Base-by-base conservation (phyloP, 768 basidiomycete species). In the Boletus coccyginus region DNA sequence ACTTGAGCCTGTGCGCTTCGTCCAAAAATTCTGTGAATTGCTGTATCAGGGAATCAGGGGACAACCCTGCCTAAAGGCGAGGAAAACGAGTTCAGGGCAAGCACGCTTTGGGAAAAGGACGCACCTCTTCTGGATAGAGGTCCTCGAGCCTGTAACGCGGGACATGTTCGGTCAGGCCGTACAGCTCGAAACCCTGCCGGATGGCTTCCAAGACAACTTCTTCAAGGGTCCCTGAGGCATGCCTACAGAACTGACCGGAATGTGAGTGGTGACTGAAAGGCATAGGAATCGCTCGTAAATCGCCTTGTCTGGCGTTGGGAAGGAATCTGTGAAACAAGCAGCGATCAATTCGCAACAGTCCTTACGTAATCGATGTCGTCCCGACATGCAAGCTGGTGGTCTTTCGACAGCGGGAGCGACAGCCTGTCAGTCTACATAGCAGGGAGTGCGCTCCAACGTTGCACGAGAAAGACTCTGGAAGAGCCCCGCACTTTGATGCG, bases 71-170 rank as follows among this genome's bases (percentile, higher is more conserved):
- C 92, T 96, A 60, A 51, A 58, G 48, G 50, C 47, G 46, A 51
- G 44, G 47, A 59, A 47, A 52, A 56, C 69, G 59, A 60, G 61
- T 56, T 41, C 33, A 42, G 33, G 45, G 45, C 42, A 33, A 50
- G 38, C 21, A 50, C 46, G 33, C 53, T 47, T 46, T 35, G 48
- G 52, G 62, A 42, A 59, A 57, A 45, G 43, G 54, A 49, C 52
- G 64, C 67, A 95, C 94, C 85, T 99, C 97, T 77, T 98, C 97
- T 19, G 96, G 95, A 70, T 97, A 98, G 31, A 98, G 75, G 69
- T 99, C 94, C 35, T 80, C 70, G 2, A 63, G 55, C 55, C 92
- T 80, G 73, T 94, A 96, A 29, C 96, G 84, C 29, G 97, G 96
- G 50, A 88, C 88, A 71, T 98, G 97, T 74, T 98, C 97, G 5